Conservation (phyloP, 2,329 filamentous ascomycete species). For the Penicillium sp. region DNA sequence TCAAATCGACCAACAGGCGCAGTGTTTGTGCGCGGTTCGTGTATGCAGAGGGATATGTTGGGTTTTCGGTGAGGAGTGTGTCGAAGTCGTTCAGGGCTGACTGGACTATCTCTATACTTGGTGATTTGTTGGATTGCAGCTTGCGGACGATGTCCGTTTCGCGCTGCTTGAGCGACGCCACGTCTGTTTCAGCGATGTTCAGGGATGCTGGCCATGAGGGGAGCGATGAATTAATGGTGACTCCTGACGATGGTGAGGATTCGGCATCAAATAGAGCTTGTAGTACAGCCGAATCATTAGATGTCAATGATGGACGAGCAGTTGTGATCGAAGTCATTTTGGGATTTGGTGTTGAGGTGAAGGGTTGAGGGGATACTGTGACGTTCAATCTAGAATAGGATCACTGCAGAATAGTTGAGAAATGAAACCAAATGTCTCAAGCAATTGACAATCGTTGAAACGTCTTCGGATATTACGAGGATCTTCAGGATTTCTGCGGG, state of each 20-base stretch:
- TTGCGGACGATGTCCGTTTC: constrained; percentile 43
- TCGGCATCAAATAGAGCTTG: constrained; percentile 49
- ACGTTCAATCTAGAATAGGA: neutral
- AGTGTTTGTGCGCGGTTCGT: constrained; percentile 56
- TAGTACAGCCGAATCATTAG: constrained; percentile 47
- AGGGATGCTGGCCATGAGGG: constrained; percentile 41
- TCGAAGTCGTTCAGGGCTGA: constrained; percentile 41
- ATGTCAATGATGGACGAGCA: constrained; percentile 34
- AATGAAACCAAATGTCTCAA: neutral
- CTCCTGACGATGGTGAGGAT: constrained; percentile 39
- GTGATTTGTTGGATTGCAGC: constrained; percentile 29
- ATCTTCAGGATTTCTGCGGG: neutral
- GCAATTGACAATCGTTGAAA: neutral
- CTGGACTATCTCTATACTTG: constrained; percentile 25
- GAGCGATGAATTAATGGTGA: constrained; percentile 39
- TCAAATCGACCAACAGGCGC: constrained; percentile 36
- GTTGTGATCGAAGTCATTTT: constrained; percentile 23
- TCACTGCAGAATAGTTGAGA: neutral
- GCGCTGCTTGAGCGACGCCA: constrained; percentile 39
- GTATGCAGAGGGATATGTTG: constrained; percentile 54
- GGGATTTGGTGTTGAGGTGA: neutral
- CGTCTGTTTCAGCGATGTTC: constrained; percentile 35
- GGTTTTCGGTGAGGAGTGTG: constrained; percentile 42
- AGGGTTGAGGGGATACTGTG: neutral
- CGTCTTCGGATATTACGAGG: constrained; percentile 2